Evolutionary conservation across 2,329 filamentous ascomycete genomes (phyloP).

Genomic region (Verruconis gallopava): DNA sequence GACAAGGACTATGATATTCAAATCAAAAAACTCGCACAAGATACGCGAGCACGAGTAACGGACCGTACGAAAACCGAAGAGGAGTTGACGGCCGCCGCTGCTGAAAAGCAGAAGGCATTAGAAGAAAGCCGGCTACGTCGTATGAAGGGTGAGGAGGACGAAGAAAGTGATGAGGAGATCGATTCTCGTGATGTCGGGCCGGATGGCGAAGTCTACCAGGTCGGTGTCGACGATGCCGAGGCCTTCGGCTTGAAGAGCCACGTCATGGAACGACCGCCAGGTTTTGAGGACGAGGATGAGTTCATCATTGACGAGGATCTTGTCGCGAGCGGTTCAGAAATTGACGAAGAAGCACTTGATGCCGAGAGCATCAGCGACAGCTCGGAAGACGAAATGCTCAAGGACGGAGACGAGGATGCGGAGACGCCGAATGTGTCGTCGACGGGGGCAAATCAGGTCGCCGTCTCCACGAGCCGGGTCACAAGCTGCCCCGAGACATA

Average conservation of each 20-base stretch:
- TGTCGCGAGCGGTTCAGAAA: slow-evolving; percentile 61
- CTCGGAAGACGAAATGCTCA: slow-evolving; percentile 36
- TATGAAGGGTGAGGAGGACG: slow-evolving; percentile 75
- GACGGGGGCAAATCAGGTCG: slow-evolving; percentile 30
- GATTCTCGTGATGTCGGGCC: slow-evolving; percentile 22
- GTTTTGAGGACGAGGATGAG: slow-evolving; percentile 81
- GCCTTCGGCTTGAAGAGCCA: slow-evolving; percentile 52
- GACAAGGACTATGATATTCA: slow-evolving; percentile 82
- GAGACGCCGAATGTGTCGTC: slow-evolving; percentile 13
- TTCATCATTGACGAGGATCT: slow-evolving; percentile 84
- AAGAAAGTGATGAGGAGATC: slow-evolving; percentile 44
- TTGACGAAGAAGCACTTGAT: slow-evolving; percentile 33
- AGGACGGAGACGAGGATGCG: slow-evolving; percentile 5
- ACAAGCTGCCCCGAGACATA: slow-evolving; percentile 61
- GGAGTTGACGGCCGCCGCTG: slow-evolving; percentile 67
- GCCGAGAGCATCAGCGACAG: slow-evolving; percentile 45
- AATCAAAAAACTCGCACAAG: slow-evolving; percentile 68
- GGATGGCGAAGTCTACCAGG: slow-evolving; percentile 18
- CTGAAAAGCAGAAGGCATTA: slow-evolving; percentile 60
- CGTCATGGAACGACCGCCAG: slow-evolving; percentile 21
- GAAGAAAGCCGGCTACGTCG: slow-evolving; percentile 71
- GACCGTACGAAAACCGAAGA: slow-evolving; percentile 87
- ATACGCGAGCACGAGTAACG: slow-evolving; percentile 72
- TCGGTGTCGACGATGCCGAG: slow-evolving; percentile 42
- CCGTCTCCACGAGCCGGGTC: slow-evolving; percentile 67